These are phyloP conservation scores for Plectosphaerella cucumerina DNA, from an alignment of 2,329 filamentous ascomycete species.

Conservation along the genomic window DNA sequence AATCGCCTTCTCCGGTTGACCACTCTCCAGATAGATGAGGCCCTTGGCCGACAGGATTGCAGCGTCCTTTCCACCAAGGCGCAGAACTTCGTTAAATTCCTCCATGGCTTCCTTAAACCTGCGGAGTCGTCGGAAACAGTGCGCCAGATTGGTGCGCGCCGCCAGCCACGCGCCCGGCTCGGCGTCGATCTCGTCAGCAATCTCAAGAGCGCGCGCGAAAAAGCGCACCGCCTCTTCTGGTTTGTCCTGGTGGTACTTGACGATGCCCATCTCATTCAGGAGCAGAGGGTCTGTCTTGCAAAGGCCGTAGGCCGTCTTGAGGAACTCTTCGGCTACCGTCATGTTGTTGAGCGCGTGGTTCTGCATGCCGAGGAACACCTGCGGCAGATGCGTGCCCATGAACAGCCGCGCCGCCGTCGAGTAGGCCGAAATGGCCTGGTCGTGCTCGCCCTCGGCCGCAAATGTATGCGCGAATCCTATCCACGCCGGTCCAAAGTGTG, in stretches of 20 bases:
- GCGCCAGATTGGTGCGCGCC: conserved; percentile 82
- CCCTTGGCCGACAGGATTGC: conserved; percentile 79
- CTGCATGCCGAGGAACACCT: conserved; percentile 97
- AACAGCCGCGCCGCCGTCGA: conserved; percentile 92
- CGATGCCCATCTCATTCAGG: conserved; percentile 91
- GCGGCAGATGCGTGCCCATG: conserved; percentile 93
- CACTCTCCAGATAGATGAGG: conserved; percentile 75
- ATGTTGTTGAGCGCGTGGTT: conserved; percentile 96
- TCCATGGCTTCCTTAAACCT: conserved; percentile 67
- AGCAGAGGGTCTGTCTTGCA: conserved; percentile 84
- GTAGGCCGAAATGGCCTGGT: conserved; percentile 97
- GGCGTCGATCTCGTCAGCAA: conserved; percentile 77
- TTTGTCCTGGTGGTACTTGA: conserved; percentile 88
- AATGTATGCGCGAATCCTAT: conserved; percentile 99
- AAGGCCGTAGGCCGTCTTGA: conserved; percentile 80
- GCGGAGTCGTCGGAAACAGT: conserved; percentile 73
- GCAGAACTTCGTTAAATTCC: conserved; percentile 83
- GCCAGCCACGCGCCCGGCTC: conserved; percentile 80
- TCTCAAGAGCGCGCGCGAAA: conserved; percentile 71
- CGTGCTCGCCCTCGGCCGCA: conserved; percentile 93
- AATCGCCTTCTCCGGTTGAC: conserved; percentile 71
- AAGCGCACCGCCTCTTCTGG: conserved; percentile 70
- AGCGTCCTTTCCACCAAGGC: conserved; percentile 75
- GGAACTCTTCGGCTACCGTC: conserved; percentile 87
- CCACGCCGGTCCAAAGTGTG: conserved; percentile 96